Percentiles rank a stretch among this genome's conserved stretches.
Evolutionary conservation across 1,139 yeast species (phyloP).

Genomic region (Pichia sp.): DNA sequence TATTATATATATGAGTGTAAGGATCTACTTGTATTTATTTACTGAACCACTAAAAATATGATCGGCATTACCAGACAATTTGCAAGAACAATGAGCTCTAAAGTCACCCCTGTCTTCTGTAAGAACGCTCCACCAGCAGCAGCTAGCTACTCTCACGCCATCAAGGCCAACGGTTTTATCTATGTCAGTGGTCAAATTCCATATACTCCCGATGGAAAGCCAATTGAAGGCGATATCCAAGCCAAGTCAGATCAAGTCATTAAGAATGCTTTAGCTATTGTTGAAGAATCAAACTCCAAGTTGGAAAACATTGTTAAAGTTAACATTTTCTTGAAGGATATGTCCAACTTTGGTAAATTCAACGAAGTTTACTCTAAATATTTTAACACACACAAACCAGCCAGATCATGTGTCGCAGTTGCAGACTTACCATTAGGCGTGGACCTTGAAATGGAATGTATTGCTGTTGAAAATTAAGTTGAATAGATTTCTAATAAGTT

Average conservation of each 20-base stretch:
- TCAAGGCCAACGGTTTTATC: slow-evolving; percentile 76
- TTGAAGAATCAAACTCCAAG: slow-evolving; percentile 77
- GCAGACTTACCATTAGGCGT: slow-evolving; percentile 79
- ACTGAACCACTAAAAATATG: no score
- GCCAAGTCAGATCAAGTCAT: slow-evolving; percentile 83
- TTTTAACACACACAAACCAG: slow-evolving; percentile 80
- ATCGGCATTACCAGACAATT: slow-evolving; percentile 1
- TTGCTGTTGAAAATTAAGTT: slow-evolving; percentile 53
- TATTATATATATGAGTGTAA: no score
- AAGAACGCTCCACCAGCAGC: slow-evolving; percentile 90
- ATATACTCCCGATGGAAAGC: slow-evolving; percentile 73
- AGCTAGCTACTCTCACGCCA: slow-evolving; percentile 90
- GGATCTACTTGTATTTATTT: no score
- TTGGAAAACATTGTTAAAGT: slow-evolving; percentile 79
- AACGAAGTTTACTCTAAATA: slow-evolving; percentile 77
- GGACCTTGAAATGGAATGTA: slow-evolving; percentile 65
- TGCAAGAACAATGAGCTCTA: slow-evolving; percentile 18
- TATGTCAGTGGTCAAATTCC: slow-evolving; percentile 97
- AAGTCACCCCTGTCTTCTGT: slow-evolving; percentile 49
- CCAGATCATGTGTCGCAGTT: slow-evolving; percentile 94
- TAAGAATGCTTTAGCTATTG: slow-evolving; percentile 64
- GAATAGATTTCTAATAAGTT: no score
- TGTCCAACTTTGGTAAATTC: slow-evolving; percentile 72
- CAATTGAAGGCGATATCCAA: slow-evolving; percentile 66
- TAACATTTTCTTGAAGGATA: slow-evolving; percentile 82